A percentile compares a stretch with the other conserved stretches of the same genome.
phyloP scores from a whole-genome alignment of 1,139 yeast genomes.

The Suhomyces anneliseae region DNA sequence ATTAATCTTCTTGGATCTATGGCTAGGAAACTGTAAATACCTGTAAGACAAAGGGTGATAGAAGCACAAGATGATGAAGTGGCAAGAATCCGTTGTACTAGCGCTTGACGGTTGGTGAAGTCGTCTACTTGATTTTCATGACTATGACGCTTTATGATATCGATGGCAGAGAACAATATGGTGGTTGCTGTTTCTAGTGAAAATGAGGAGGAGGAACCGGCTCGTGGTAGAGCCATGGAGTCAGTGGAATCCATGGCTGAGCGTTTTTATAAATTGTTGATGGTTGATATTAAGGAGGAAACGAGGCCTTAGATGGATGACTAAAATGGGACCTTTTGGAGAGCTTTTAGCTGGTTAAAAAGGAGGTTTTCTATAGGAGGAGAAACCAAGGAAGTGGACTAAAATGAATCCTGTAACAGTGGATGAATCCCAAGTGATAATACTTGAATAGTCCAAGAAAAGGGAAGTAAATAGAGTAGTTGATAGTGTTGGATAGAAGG shows the following conservation, averaged over 20 bases:
- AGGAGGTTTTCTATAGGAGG: too few species aligned
- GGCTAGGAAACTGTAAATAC: slow-evolving; percentile 55
- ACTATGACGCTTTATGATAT: slow-evolving; percentile 3
- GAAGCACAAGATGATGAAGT: slow-evolving; percentile 60
- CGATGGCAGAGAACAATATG: background rate
- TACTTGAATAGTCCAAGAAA: background rate
- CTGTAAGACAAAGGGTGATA: slow-evolving; percentile 52
- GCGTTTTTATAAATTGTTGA: background rate
- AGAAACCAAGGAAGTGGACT: too few species aligned
- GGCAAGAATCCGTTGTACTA: slow-evolving; percentile 50
- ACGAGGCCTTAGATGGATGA: background rate
- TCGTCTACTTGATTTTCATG: slow-evolving; percentile 23
- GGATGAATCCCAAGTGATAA: background rate
- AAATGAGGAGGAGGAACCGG: background rate
- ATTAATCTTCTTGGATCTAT: slow-evolving; percentile 62
- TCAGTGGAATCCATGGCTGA: background rate
- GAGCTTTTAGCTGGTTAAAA: too few species aligned
- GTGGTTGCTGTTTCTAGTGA: background rate
- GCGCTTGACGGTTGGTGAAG: slow-evolving; percentile 27
- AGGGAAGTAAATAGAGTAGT: background rate
- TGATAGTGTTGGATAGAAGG: background rate
- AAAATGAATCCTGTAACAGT: too few species aligned
- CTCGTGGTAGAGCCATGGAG: background rate
- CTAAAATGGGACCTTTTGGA: too few species aligned
- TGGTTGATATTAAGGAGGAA: background rate